A percentile compares a stretch with the other conserved stretches of the same genome.
Conservation (phyloP, 2,329 filamentous ascomycete genomes). For the Apiospora arundinis region DNA sequence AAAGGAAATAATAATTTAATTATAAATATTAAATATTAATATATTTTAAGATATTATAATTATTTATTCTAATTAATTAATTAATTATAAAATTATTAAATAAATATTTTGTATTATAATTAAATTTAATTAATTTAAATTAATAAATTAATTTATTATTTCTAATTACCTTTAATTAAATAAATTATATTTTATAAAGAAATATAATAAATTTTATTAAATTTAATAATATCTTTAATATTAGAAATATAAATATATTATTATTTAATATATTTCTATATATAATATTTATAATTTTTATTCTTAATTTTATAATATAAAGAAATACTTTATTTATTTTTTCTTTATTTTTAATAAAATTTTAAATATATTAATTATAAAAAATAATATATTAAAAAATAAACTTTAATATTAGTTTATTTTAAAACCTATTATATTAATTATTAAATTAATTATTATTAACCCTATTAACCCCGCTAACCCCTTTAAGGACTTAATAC, state of each 20-base stretch:
- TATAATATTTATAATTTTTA: background rate
- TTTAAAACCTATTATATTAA: background rate
- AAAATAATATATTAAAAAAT: background rate
- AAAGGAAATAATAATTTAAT: background rate
- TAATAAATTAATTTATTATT: too few relatives aligned
- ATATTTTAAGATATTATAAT: background rate
- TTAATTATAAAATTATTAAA: too few relatives aligned
- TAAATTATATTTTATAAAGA: background rate
- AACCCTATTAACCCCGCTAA: too few relatives aligned
- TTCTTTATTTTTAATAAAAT: too few relatives aligned
- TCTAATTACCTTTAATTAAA: background rate
- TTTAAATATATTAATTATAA: background rate
- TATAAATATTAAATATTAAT: background rate
- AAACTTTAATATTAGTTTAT: too few relatives aligned
- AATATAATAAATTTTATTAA: background rate
- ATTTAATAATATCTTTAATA: background rate
- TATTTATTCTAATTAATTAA: background rate
- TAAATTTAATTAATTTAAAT: background rate
- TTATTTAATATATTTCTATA: background rate
- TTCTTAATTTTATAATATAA: background rate
- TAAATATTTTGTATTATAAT: background rate
- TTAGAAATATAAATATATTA: slow-evolving; percentile 20
- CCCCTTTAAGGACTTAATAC: too few relatives aligned
- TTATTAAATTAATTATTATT: too few relatives aligned
- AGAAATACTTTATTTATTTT: background rate